Conservation (phyloP, 345 rosid species). For the Eucalyptus victrix region DNA sequence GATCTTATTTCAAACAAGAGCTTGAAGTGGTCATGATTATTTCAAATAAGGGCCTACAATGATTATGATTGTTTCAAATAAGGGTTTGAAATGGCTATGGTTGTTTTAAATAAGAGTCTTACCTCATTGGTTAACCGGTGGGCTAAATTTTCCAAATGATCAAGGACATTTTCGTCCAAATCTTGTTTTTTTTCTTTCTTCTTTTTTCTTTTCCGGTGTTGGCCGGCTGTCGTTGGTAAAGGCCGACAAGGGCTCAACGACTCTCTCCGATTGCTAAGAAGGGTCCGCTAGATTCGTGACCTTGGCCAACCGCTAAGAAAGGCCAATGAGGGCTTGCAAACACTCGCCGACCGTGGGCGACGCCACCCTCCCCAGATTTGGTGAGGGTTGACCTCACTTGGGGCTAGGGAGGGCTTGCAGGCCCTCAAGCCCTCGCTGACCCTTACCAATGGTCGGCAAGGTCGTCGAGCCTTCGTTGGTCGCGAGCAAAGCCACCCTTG, state of each 20-base stretch:
- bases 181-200: no score
- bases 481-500: fast-evolving
- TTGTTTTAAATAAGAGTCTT: not conserved
- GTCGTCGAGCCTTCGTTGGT: no score
- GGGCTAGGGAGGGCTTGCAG: no score
- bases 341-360: fast-evolving
- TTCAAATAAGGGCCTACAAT: fast-evolving
- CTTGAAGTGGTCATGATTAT: fast-evolving
- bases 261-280: fast-evolving
- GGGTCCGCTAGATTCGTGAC: fast-evolving
- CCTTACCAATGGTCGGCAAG: fast-evolving
- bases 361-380: fast-evolving
- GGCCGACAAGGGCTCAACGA: fast-evolving
- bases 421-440: no score
- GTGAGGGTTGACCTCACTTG: no score
- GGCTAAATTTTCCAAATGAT: not conserved
- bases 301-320: fast-evolving
- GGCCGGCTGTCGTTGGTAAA: fast-evolving
- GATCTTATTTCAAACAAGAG: fast-evolving
- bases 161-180: not conserved
- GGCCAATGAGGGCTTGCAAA: no score
- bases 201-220: fast-evolving
- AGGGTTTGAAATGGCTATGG: fast-evolving
- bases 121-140: fast-evolving
- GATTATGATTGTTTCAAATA: fast-evolving